Evolutionary conservation across 768 basidiomycete genomes (phyloP).

Genomic region (Lactifluus pinguis): DNA sequence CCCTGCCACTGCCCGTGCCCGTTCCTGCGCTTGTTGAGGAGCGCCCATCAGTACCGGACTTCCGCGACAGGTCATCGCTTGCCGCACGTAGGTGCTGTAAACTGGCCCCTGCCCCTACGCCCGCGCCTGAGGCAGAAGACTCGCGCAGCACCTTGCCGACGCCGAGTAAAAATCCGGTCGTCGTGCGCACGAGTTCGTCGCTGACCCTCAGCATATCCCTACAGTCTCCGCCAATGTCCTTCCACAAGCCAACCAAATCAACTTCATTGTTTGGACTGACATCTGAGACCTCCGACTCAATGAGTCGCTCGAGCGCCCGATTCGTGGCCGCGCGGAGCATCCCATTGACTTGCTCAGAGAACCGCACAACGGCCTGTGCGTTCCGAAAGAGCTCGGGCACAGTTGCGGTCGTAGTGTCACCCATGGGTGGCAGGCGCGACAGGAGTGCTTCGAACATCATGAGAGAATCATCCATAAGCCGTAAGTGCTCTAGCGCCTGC

Average conservation of each 20-base stretch:
- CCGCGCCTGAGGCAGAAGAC: constrained; percentile 24
- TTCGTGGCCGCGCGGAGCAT: constrained; percentile 48
- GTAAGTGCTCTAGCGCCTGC: constrained; percentile 44
- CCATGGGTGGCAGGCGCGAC: constrained; percentile 41
- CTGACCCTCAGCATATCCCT: constrained; percentile 62
- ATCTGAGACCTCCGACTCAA: constrained; percentile 63
- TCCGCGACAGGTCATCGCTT: constrained; percentile 39
- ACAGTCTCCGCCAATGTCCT: constrained; percentile 58
- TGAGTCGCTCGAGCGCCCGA: constrained; percentile 60
- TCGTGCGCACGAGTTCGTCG: constrained; percentile 68
- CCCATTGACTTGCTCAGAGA: constrained; percentile 58
- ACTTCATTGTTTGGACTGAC: constrained; percentile 26
- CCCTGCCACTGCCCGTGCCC: constrained; percentile 25
- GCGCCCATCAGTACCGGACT: constrained; percentile 28
- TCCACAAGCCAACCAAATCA: constrained; percentile 54
- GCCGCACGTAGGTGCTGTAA: constrained; percentile 41
- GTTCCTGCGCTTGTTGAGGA: constrained; percentile 19
- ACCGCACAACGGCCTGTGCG: constrained; percentile 54
- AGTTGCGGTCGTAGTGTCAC: constrained; percentile 31
- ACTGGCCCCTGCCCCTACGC: constrained; percentile 20
- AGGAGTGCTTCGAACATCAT: constrained; percentile 62
- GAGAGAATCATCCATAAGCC: constrained; percentile 63
- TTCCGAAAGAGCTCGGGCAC: constrained; percentile 48
- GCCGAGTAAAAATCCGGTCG: constrained; percentile 71
- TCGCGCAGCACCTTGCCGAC: constrained; percentile 64